Percentiles rank a stretch among this genome's conserved stretches.
These are phyloP conservation scores for Kurtzmaniella quercitrusa DNA, from an alignment of 1,139 yeast genomes.

Conservation along the genomic window DNA sequence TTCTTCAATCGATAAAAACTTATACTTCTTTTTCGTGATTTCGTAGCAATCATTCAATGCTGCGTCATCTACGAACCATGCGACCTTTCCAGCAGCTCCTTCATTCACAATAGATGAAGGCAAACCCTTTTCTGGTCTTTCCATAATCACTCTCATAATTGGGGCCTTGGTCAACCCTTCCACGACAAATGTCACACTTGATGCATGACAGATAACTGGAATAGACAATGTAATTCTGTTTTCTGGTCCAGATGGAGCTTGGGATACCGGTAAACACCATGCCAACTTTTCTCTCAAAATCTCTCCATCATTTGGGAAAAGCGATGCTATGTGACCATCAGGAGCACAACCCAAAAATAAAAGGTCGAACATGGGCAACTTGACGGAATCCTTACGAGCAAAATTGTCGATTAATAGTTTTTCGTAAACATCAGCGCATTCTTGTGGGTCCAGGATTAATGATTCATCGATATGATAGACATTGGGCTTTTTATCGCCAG, in stretches of 20 bases:
- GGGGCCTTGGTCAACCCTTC: constrained; percentile 97
- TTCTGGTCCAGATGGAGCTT: constrained; percentile 88
- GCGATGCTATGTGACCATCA: constrained; percentile 95
- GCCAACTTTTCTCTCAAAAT: constrained; percentile 86
- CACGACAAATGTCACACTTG: constrained; percentile 87
- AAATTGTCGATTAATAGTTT: constrained; percentile 79
- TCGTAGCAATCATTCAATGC: constrained; percentile 81
- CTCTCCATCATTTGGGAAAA: constrained; percentile 86
- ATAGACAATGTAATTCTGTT: constrained; percentile 88
- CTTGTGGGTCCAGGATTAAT: constrained; percentile 80
- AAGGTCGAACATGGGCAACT: constrained; percentile 90
- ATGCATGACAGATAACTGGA: constrained; percentile 94
- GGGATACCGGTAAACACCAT: constrained; percentile 92
- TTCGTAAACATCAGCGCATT: constrained; percentile 91
- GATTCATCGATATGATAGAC: constrained; percentile 80
- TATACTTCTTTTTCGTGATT: constrained; percentile 73
- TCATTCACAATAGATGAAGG: constrained; percentile 94
- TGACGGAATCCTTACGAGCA: constrained; percentile 95
- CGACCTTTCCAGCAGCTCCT: constrained; percentile 92
- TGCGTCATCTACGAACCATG: constrained; percentile 97
- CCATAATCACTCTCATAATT: constrained; percentile 87
- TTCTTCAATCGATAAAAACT: constrained; percentile 40
- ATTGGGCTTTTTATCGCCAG: constrained; percentile 54
- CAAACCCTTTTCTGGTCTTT: constrained; percentile 93
- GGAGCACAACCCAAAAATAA: constrained; percentile 95